Percentiles rank a stretch among this genome's conserved stretches.
Conservation (phyloP, 192 early-diverging fungal species). For the Neocallimastix lanati region DNA sequence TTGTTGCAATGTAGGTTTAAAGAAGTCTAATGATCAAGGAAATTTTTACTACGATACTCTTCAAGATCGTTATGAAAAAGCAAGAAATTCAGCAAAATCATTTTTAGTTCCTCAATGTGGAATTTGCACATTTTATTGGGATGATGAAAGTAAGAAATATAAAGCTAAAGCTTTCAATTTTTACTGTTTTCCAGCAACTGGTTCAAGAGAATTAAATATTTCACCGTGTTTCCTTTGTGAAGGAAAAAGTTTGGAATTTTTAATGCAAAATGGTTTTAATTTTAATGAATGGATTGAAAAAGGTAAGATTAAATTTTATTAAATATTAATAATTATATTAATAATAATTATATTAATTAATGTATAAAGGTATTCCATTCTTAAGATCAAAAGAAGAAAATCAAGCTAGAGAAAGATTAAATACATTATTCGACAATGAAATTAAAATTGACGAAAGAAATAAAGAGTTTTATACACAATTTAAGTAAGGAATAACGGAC, state of each 20-base stretch:
- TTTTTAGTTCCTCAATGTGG: slow-evolving; percentile 64
- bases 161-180: slow-evolving; percentile 73
- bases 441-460: slow-evolving; percentile 30
- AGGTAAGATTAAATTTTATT: too few relatives aligned
- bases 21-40: not conserved
- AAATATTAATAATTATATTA: too few relatives aligned
- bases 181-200: slow-evolving; percentile 57
- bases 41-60: slow-evolving; percentile 2
- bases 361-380: slow-evolving; percentile 65
- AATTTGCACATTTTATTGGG: slow-evolving; percentile 62
- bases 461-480: slow-evolving; percentile 20
- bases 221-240: slow-evolving; percentile 31
- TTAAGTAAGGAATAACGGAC: too few relatives aligned
- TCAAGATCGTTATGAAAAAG: slow-evolving; percentile 36
- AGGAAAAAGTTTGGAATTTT: slow-evolving; percentile 47
- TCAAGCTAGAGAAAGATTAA: slow-evolving; percentile 1
- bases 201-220: slow-evolving; percentile 17
- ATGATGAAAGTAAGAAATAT: slow-evolving; percentile 22
- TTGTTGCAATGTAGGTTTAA: too few relatives aligned
- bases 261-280: slow-evolving; percentile 59
- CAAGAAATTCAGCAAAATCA: slow-evolving; percentile 18
- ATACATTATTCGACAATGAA: slow-evolving; percentile 7
- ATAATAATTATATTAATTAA: too few relatives aligned
- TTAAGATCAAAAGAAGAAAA: slow-evolving; percentile 39
- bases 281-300: slow-evolving; percentile 70